A percentile compares a stretch with the other conserved stretches of the same genome.
phyloP scores from a whole-genome alignment of 73 alveolate genomes.

The Stentor coeruleus region DNA sequence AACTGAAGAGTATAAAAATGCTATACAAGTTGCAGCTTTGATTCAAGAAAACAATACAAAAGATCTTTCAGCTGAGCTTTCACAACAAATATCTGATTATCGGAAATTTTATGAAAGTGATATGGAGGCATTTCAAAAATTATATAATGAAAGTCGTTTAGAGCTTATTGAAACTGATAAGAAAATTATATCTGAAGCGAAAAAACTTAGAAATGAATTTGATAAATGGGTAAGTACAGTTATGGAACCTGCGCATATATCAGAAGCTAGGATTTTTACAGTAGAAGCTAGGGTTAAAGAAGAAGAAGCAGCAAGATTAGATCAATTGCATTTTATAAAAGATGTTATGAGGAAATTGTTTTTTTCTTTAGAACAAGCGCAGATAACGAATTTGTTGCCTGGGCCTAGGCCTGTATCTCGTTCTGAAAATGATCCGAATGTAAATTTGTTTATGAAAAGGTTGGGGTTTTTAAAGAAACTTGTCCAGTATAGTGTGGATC shows the following conservation, averaged over 20 bases:
- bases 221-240: constrained; percentile 14
- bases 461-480: constrained; percentile 9
- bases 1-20: background rate
- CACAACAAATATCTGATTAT: constrained; percentile 5
- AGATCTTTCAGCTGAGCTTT: background rate
- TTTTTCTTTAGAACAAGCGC: constrained; percentile 22
- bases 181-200: background rate
- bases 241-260: constrained; percentile 22
- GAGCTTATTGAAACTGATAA: background rate
- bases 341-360: background rate
- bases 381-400: background rate
- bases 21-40: background rate
- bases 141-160: background rate
- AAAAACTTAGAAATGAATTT: constrained; percentile 13
- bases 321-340: background rate
- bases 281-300: constrained; percentile 21
- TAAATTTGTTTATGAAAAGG: background rate
- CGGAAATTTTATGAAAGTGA: constrained; percentile 6
- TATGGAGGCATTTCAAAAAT: background rate
- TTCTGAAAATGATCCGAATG: background rate
- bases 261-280: constrained; percentile 22
- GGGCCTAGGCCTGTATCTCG: constrained; percentile 20
- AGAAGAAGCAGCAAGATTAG: constrained; percentile 16
- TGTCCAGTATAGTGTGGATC: constrained; percentile 9
- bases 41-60: background rate